Evolutionary conservation across 768 basidiomycete species (phyloP), one percentile per base, ranked within the genome.

Genomic region (Lactarius evosmus): DNA sequence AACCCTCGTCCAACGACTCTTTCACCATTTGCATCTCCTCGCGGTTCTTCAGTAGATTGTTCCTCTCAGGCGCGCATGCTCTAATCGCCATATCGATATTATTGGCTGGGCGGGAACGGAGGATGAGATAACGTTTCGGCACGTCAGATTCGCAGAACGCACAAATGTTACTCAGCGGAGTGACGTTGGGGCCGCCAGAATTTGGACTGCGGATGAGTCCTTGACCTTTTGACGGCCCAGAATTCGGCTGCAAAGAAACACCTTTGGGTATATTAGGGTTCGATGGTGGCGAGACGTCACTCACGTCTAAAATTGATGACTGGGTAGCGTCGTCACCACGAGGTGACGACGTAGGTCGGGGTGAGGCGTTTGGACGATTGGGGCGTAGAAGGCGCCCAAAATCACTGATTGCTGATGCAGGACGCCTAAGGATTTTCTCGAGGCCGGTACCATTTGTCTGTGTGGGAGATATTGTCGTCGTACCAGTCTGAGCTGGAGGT

Each of bases 1-100:
- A 94, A 3, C 89, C 87, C 66, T 91, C 89, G 66, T 90, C 79
- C n/a, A 89, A 70, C 8, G 85, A 85, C 70, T 92, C 91, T 67
- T 83, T 87, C 34, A 95, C 83, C 54, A 80, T 77, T 63, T 83
- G 82, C 87, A 92, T 88, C 46, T 84, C 78, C 70, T 87, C 79
- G 52, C 84, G 76, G 70, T 89, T 91, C 56, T 78, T 79, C 11
- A 94, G 70, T 17, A 89, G 69, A 56, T 83, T 79, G 7, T 80
- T 79, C 27, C 81, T 82, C 74, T 94, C 91, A 5, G 83, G 81
- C 54, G 82, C 80, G 69, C 91, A 94, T 1, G 88, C 89, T 53
- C 89, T 87, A 62, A 89, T 91, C 7, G 81, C 79, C 19, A 81
- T 86, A 80, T 72, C 68, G 69, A 40, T 62, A 61, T 64, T 66